Base-by-base conservation (phyloP, 192 early-diverging fungal genomes). In the Diversispora epigaea region DNA sequence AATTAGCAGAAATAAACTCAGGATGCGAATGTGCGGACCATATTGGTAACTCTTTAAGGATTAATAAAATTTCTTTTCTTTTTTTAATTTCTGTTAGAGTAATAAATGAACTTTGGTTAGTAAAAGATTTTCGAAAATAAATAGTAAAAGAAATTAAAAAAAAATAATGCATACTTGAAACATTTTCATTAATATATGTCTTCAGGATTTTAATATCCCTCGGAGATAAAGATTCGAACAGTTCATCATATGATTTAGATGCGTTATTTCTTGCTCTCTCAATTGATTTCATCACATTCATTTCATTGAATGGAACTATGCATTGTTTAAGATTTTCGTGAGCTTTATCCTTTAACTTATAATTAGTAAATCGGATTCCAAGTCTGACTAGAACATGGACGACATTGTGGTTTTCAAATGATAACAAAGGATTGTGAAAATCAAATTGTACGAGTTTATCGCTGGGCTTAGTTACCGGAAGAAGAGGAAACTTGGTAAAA, bases 371-470 rank as follows among this genome's bases (percentile, higher is more conserved):
- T 15, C 41, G 25, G 4, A 54, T 11, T 11, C 50, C 50, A 9
- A 54, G n/a, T 54, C 14, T 44, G n/a, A 43, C 15, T 60, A 32
- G 2, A 64, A 40, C 3, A 44, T 44, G 43, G 12, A 44, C n/a
- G 41, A 41, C 11, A 64, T 41, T 9, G 62, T 32, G 43, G 5
- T 0, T 0, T 4, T 54, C 12, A 54, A 17, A 54, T 11, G 14
- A 2, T 64, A 64, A 45, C 5, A 44, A 10, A 0, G 62, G 62
- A 64, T 64, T 64, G 15, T 32, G 15, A n/a, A 6, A 12, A n/a
- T 64, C 62, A 45, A 64, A 17, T 64, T 9, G 17, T 3, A 43
- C 62, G n/a, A 64, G 62, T n/a, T 44, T 44, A n/a, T 64, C 62
- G 1, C n/a, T 7, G 5, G 62, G 62, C 44, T 43, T 12, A 41